phyloP scores from a whole-genome alignment of 1,284 basidiomycete genomes.

The Hymenochaete sp. region DNA sequence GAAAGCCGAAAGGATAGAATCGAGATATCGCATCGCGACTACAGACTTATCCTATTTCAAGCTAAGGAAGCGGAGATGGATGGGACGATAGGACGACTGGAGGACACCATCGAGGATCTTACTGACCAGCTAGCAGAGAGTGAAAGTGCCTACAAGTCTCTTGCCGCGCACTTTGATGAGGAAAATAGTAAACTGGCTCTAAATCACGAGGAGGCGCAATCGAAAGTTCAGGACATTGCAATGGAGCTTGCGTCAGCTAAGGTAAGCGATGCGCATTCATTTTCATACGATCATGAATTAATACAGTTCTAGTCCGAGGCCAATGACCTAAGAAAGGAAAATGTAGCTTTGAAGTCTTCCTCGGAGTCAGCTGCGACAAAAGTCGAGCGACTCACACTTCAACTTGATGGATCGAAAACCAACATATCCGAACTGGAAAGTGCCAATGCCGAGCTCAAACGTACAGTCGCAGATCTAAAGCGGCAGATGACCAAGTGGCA shows the following conservation, averaged over 20 bases:
- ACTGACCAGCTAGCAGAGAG: constrained; percentile 27
- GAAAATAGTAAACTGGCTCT: constrained; percentile 2
- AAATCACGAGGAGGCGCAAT: not conserved
- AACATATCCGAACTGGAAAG: constrained; percentile 46
- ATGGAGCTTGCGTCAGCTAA: constrained; percentile 6
- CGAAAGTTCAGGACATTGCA: constrained; percentile 6
- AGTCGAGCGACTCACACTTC: constrained; percentile 47
- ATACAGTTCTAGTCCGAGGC: constrained; percentile 27
- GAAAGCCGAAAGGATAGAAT: constrained; percentile 44
- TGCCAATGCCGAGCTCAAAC: constrained; percentile 46
- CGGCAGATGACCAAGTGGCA: constrained; percentile 63
- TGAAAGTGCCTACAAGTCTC: constrained; percentile 20
- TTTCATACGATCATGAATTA: constrained; percentile 3
- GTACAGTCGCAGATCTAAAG: constrained; percentile 44
- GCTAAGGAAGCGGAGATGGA: constrained; percentile 51
- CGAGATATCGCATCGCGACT: constrained; percentile 50
- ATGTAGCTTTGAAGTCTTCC: constrained; percentile 39
- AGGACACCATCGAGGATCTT: constrained; percentile 33
- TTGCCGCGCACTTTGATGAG: constrained; percentile 25
- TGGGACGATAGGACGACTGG: constrained; percentile 26
- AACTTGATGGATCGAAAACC: constrained; percentile 48
- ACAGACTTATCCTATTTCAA: constrained; percentile 55
- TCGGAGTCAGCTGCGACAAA: constrained; percentile 39
- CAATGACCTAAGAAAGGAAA: constrained; percentile 36
- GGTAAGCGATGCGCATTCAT: constrained; percentile 26